Evolutionary conservation across 371 early-diverging fungal species (phyloP).

Genomic region (Apophysomyces sp.): DNA sequence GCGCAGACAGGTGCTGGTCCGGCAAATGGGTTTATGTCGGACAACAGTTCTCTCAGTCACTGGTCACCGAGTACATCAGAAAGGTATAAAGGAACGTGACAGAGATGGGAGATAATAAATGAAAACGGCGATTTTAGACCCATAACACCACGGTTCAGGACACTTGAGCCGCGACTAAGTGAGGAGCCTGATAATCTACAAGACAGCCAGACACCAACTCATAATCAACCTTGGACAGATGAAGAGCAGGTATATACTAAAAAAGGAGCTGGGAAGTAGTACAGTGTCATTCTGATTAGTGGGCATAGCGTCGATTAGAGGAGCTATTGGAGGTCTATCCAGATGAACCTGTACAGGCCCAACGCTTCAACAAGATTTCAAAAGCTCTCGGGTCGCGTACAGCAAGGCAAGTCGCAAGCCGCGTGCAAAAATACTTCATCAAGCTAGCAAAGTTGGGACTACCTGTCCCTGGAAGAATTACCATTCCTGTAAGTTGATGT

Average conservation of each 20-base stretch:
- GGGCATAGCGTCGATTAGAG: conserved; percentile 48
- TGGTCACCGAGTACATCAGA: neutral
- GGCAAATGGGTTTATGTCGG: neutral
- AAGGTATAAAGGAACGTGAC: too few species aligned
- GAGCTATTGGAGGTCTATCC: conserved; percentile 55
- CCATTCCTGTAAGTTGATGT: conserved; percentile 36
- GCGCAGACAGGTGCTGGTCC: conserved; percentile 18
- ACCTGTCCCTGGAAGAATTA: conserved; percentile 62
- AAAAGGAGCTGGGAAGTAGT: neutral
- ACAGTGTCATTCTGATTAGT: neutral
- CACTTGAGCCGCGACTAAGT: neutral
- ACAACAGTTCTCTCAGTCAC: neutral
- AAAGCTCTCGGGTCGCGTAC: conserved; percentile 61
- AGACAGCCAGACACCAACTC: conserved; percentile 33
- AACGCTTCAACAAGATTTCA: conserved; percentile 63
- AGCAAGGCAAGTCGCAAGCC: conserved; percentile 63
- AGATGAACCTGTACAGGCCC: conserved; percentile 64
- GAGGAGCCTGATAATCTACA: neutral
- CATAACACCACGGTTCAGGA: neutral
- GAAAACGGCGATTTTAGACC: neutral
- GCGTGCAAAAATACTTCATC: conserved; percentile 70
- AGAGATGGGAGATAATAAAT: neutral
- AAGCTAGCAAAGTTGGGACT: conserved; percentile 64
- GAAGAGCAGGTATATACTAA: conserved; percentile 52
- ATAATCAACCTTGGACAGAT: conserved; percentile 66